Conservation (phyloP, 2,329 filamentous ascomycete genomes). For the Penicillium crustosum region DNA sequence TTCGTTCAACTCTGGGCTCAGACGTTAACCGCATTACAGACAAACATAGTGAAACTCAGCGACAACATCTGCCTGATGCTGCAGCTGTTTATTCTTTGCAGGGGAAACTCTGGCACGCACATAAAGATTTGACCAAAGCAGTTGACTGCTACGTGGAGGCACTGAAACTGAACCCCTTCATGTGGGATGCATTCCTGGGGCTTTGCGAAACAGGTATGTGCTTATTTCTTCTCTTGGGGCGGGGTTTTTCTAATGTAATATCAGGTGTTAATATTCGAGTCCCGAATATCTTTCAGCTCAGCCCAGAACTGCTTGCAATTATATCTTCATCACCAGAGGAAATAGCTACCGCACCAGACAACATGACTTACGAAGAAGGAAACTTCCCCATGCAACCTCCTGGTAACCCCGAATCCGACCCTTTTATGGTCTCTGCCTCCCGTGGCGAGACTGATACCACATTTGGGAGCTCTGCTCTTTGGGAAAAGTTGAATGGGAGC, state of each 20-base stretch:
- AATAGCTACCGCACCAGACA: constrained; percentile 33
- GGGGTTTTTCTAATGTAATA: constrained; percentile 52
- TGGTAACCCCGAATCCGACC: constrained; percentile 41
- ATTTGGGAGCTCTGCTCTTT: constrained; percentile 47
- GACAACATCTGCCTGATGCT: constrained; percentile 76
- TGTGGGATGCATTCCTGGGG: constrained; percentile 94
- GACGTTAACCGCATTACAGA: constrained; percentile 39
- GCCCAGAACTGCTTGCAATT: constrained; percentile 59
- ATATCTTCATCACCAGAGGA: constrained; percentile 42
- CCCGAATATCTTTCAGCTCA: constrained; percentile 81
- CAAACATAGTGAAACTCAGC: constrained; percentile 71
- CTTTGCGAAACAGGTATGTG: constrained; percentile 72
- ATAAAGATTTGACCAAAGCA: constrained; percentile 78
- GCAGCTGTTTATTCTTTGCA: constrained; percentile 79
- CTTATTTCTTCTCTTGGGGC: constrained; percentile 1
- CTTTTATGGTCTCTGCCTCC: constrained; percentile 40
- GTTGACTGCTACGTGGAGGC: constrained; percentile 84
- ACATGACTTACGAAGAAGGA: constrained; percentile 30
- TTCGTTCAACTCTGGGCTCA: constrained; percentile 2
- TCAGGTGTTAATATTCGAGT: constrained; percentile 77
- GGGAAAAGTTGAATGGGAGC: constrained; percentile 51
- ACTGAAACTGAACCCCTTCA: constrained; percentile 86
- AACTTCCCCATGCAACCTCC: constrained; percentile 41
- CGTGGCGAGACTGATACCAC: constrained; percentile 36
- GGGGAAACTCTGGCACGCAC: constrained; percentile 80